These are phyloP conservation scores for Lagenaria siceraria DNA, from an alignment of 306 rosid species.

Conservation along the genomic window DNA sequence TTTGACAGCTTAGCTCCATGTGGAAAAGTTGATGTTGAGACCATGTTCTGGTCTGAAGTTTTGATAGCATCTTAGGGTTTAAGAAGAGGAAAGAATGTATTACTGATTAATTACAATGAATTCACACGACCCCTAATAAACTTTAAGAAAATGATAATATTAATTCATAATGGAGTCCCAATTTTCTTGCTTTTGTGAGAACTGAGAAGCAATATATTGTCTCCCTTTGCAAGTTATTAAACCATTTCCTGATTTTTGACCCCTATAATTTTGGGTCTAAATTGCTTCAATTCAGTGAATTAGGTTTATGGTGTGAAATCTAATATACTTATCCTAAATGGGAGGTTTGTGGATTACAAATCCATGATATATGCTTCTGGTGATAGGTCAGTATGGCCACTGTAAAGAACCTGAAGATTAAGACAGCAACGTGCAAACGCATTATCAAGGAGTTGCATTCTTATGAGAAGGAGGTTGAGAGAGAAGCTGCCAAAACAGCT, in stretches of 20 bases:
- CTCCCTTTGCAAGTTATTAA: not conserved
- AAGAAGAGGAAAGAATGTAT: not conserved
- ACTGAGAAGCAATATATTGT: not conserved
- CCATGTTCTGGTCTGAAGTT: not conserved
- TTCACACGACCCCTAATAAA: not conserved
- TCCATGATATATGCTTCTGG: not conserved
- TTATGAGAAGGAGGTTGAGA: slow-evolving; percentile 76
- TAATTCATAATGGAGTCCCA: not conserved
- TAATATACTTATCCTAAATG: not conserved
- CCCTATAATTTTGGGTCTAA: not conserved
- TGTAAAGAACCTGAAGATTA: slow-evolving; percentile 54
- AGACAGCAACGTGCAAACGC: slow-evolving; percentile 74
- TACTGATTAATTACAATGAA: not conserved
- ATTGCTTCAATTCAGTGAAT: not conserved
- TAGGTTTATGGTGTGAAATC: not conserved
- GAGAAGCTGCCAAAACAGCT: slow-evolving; percentile 74
- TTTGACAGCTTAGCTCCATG: not conserved
- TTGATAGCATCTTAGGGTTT: not conserved
- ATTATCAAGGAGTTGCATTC: slow-evolving; percentile 68
- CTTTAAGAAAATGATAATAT: not conserved
- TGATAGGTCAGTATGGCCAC: slow-evolving; percentile 40
- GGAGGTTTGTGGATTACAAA: not conserved
- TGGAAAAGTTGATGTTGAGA: not conserved
- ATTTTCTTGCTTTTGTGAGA: not conserved
- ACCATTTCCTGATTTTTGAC: not conserved